Evolutionary conservation across 208 protist genomes (phyloP), one percentile per base, ranked within the genome.

Genomic region (Leishmania arabica): DNA sequence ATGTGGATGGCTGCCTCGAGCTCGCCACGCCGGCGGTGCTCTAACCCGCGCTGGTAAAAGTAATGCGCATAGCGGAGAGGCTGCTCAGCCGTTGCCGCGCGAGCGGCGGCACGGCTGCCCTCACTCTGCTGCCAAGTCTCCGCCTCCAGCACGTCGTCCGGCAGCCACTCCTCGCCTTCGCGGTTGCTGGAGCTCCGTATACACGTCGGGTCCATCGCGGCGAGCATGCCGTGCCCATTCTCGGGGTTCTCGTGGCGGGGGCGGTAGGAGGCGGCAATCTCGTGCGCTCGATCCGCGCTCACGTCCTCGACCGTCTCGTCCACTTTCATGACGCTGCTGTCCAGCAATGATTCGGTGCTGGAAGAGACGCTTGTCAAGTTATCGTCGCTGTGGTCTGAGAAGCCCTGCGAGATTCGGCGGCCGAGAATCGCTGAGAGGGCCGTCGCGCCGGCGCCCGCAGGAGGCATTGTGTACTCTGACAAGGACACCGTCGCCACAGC

Each of bases 11-110:
- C 97, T 42, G 72, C 74, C n/a, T 81, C 47, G 27, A 95, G 90
- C 80, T 98, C 89, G 34, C 94, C 93, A n/a, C 85, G 51, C 19
- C 84, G 89, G 8, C 94, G 88, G 69, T 89, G 83, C n/a, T 75
- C 68, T 21, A 97, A 85, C 31, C 95, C 96, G 9, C 87, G 88
- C 69, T 95, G 88, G 79, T 98, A 92, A 78, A 92, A 92, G 56
- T 87, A 78, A 21, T 96, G 84, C 17, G 88, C 76, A 34, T 60
- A 69, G 77, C 68, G 62, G 11, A 76, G 40, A 37, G 73, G 66
- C 9, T 71, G 73, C 31, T n/a, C 40, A 60, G 45, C 49, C 2
- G 71, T 51, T 37, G 69, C 21, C 27, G 13, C 4, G 69, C 24
- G 27, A 9, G 64, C 17, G 40, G 31, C 40, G 4, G 66, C 1